These are phyloP conservation scores for Geosmithia flava DNA, from an alignment of 2,329 filamentous ascomycete genomes.

Conservation along the genomic window DNA sequence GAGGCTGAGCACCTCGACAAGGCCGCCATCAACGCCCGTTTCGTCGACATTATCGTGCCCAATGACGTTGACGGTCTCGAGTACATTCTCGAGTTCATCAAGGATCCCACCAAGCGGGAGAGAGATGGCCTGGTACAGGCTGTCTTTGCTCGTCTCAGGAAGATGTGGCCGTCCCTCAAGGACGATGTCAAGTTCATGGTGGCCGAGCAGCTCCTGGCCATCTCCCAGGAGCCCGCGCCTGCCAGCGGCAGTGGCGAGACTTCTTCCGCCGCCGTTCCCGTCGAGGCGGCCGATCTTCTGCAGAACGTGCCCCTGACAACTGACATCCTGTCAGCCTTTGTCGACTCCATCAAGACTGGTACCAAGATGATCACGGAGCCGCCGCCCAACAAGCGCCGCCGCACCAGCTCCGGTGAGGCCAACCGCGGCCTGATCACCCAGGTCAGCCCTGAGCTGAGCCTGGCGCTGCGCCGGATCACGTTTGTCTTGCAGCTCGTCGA, in stretches of 20 bases:
- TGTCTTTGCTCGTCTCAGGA: conserved; percentile 56
- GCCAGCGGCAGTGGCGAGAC: conserved; percentile 14
- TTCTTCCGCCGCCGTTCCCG: conserved; percentile 23
- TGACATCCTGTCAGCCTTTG: conserved; percentile 56
- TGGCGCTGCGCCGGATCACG: conserved; percentile 63
- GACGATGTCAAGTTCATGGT: conserved; percentile 44
- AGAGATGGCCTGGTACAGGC: conserved; percentile 43
- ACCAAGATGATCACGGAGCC: conserved; percentile 59
- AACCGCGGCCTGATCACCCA: conserved; percentile 46
- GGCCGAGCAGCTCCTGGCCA: conserved; percentile 49
- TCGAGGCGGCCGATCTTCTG: conserved; percentile 59
- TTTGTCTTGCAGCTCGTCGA: conserved; percentile 85
- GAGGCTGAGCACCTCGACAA: conserved; percentile 27
- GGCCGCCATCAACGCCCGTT: conserved; percentile 25
- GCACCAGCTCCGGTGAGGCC: conserved; percentile 62
- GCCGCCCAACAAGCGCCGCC: conserved; percentile 65
- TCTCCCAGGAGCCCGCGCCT: conserved; percentile 34
- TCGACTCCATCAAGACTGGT: conserved; percentile 63
- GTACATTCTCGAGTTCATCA: conserved; percentile 34
- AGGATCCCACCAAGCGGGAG: conserved; percentile 23
- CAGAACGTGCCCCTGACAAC: conserved; percentile 63
- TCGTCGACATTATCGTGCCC: conserved; percentile 38
- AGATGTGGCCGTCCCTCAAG: conserved; percentile 64
- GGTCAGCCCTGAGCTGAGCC: conserved; percentile 52
- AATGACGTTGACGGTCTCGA: conserved; percentile 40